A percentile compares a stretch with the other conserved stretches of the same genome.
Conservation (phyloP, 179 eudicot genomes). For the Beta macrorhiza region DNA sequence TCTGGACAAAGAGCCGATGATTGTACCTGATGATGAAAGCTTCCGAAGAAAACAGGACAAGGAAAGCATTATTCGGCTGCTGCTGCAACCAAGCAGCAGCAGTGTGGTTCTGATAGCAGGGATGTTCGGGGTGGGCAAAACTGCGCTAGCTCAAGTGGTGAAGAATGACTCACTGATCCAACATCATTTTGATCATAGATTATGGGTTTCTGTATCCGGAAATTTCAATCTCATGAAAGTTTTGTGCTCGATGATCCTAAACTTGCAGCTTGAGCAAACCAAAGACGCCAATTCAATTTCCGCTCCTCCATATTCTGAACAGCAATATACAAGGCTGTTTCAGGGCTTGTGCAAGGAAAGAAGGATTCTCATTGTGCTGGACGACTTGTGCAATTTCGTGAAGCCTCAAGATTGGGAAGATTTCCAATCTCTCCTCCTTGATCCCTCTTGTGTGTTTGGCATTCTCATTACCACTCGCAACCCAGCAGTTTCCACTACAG, state of each 20-base stretch:
- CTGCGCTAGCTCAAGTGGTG: constrained; percentile 19
- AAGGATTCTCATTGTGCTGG: constrained; percentile 25
- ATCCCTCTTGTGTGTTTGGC: constrained; percentile 5
- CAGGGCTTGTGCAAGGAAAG: constrained; percentile 9
- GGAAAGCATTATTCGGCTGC: constrained; percentile 13
- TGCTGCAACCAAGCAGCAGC: background rate
- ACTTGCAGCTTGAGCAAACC: constrained; percentile 12
- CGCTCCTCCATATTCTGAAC: background rate
- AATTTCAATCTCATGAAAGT: constrained; percentile 17
- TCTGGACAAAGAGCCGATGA: constrained; percentile 15
- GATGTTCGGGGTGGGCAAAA: constrained; percentile 27
- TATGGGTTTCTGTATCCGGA: constrained; percentile 25
- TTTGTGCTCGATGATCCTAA: constrained; percentile 12
- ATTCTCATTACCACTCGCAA: constrained; percentile 28
- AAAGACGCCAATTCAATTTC: background rate
- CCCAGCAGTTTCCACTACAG: constrained; percentile 17
- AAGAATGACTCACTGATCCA: constrained; percentile 23
- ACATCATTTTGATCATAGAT: constrained; percentile 12
- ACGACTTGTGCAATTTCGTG: constrained; percentile 16
- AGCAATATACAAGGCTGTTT: constrained; percentile 7
- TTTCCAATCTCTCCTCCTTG: constrained; percentile 15
- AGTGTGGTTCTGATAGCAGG: constrained; percentile 10
- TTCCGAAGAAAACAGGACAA: constrained; percentile 23
- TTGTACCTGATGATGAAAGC: constrained; percentile 16
- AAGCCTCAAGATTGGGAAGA: constrained; percentile 26